These are phyloP conservation scores for Colletotrichum sp. DNA, from an alignment of 2,329 filamentous ascomycete genomes.

Conservation along the genomic window DNA sequence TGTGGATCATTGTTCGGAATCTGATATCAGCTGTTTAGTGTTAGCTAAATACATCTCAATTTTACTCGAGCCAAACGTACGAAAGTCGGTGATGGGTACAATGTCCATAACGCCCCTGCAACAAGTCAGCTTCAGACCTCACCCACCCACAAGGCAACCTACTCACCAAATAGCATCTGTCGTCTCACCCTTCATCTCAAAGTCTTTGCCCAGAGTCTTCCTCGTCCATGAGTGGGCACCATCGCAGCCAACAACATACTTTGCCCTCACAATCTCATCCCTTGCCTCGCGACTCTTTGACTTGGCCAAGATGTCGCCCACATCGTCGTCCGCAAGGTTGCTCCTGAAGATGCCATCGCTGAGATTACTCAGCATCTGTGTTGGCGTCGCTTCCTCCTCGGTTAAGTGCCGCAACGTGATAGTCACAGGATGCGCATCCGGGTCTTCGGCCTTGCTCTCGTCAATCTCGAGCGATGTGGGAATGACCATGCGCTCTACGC, in stretches of 20 bases:
- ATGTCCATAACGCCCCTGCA: slow-evolving; percentile 42
- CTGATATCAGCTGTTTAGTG: slow-evolving; percentile 51
- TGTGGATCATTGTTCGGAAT: slow-evolving; percentile 63
- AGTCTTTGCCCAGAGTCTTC: slow-evolving; percentile 52
- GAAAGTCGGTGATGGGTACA: slow-evolving; percentile 53
- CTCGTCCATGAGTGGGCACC: slow-evolving; percentile 73
- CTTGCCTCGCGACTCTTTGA: slow-evolving; percentile 35
- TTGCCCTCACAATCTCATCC: slow-evolving; percentile 53
- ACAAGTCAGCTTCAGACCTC: not conserved
- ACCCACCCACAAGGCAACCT: not conserved
- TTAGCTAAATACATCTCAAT: not conserved
- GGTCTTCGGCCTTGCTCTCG: slow-evolving; percentile 51
- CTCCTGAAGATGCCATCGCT: slow-evolving; percentile 65
- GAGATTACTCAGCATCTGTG: slow-evolving; percentile 28
- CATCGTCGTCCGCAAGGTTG: slow-evolving; percentile 64
- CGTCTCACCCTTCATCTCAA: slow-evolving; percentile 60
- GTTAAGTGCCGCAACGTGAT: slow-evolving; percentile 63
- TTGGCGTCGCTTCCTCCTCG: slow-evolving; percentile 62
- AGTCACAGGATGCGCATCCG: slow-evolving; percentile 63
- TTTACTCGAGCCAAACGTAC: not conserved
- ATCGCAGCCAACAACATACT: slow-evolving; percentile 73
- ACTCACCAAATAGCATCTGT: slow-evolving; percentile 51
- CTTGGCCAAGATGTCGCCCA: slow-evolving; percentile 38
- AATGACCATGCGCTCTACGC: slow-evolving; percentile 65
- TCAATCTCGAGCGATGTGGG: slow-evolving; percentile 62